Evolutionary conservation across 148 eudicot species (phyloP).

Genomic region (Cornus florida): DNA sequence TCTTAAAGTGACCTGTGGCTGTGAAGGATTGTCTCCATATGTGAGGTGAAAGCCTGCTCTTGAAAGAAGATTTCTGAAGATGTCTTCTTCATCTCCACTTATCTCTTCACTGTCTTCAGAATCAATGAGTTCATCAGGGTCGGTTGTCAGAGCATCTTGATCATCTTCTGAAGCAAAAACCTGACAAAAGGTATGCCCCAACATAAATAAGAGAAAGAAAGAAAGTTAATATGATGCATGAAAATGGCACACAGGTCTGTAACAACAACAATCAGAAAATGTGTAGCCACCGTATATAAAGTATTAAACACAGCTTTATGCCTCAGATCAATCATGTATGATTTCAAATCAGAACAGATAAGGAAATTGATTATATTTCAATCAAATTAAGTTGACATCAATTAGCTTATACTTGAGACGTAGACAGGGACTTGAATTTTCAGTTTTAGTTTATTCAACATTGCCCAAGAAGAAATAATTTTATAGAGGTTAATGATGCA

Average conservation of each 20-base stretch:
- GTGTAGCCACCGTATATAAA: not conserved
- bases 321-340: not conserved
- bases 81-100: slow-evolving; percentile 96
- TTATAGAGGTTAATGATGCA: too few species aligned
- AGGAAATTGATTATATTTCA: too few species aligned
- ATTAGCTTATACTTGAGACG: too few species aligned
- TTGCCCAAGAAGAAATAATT: too few species aligned
- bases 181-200: slow-evolving; percentile 33
- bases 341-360: too few species aligned
- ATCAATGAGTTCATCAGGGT: slow-evolving; percentile 95
- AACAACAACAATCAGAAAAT: not conserved
- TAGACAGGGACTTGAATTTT: too few species aligned
- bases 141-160: slow-evolving; percentile 94
- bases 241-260: not conserved
- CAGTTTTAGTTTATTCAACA: too few species aligned
- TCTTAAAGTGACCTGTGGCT: slow-evolving; percentile 95
- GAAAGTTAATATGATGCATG: not conserved
- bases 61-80: slow-evolving; percentile 92
- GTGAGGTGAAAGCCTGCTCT: slow-evolving; percentile 94
- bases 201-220: not conserved
- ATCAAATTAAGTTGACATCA: too few species aligned
- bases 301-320: not conserved
- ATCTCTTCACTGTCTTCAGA: slow-evolving; percentile 97
- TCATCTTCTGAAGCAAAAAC: slow-evolving; percentile 98
- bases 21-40: slow-evolving; percentile 88